Percentiles rank a stretch among this genome's conserved stretches.
Conservation (phyloP, 2,329 filamentous ascomycete genomes). For the Uncinocarpus reesii region DNA sequence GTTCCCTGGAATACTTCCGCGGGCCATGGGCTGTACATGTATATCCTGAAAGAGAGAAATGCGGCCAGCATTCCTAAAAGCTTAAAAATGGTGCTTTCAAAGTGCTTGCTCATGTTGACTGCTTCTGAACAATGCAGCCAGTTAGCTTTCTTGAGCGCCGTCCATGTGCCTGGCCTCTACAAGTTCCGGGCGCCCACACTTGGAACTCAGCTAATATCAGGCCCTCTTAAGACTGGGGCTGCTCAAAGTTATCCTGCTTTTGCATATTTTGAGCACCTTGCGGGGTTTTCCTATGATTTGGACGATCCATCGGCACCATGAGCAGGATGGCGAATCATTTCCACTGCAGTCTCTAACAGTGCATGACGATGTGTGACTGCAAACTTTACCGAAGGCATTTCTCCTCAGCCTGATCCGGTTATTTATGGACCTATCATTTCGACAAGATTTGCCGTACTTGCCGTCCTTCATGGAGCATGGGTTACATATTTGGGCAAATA, state of each 20-base stretch:
- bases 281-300: background rate
- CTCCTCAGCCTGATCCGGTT: constrained; percentile 2
- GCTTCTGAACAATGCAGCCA: constrained; percentile 1
- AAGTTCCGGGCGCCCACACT: constrained; percentile 5
- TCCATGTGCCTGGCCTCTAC: constrained; percentile 15
- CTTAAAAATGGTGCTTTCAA: no score
- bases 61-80: constrained; percentile 8
- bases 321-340: constrained; percentile 13
- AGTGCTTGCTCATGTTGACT: no score
- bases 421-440: background rate
- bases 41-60: no score
- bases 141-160: constrained; percentile 10
- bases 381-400: background rate
- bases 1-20: constrained; percentile 1
- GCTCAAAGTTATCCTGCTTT: constrained; percentile 12
- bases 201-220: constrained; percentile 13
- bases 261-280: constrained; percentile 12
- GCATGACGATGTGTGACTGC: background rate
- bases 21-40: no score
- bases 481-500: constrained; percentile 16
- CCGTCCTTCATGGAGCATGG: constrained; percentile 13
- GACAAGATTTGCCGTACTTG: constrained; percentile 12
- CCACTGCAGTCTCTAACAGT: background rate
- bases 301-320: background rate
- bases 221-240: constrained; percentile 4